Conservation (phyloP, 192 early-diverging fungal genomes). For the Coemansia sp. region DNA sequence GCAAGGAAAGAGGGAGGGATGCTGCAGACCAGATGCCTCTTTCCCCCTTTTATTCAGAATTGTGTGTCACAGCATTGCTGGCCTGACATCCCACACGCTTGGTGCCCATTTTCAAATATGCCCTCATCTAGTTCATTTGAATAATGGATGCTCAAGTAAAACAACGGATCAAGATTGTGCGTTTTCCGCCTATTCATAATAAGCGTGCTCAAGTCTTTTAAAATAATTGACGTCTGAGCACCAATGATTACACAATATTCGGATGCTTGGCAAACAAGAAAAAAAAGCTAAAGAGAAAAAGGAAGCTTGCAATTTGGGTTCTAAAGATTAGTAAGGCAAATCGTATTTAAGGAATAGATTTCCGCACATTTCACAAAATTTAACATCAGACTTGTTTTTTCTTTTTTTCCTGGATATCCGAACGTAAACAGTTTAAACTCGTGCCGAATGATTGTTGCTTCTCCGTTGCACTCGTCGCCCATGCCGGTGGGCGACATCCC, state of each 20-base stretch:
- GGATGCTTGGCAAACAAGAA: neutral
- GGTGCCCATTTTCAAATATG: too few species aligned
- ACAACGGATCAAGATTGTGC: neutral
- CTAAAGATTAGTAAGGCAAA: neutral
- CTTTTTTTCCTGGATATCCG: neutral
- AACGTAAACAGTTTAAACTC: neutral
- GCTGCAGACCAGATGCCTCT: too few species aligned
- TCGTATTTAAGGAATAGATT: neutral
- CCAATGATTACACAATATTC: neutral
- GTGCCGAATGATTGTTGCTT: slow-evolving; percentile 36
- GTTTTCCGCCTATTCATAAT: neutral
- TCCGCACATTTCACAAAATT: neutral
- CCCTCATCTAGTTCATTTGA: neutral
- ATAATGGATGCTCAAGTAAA: neutral
- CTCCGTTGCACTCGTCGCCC: slow-evolving; percentile 33
- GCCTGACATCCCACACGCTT: too few species aligned
- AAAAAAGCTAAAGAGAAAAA: neutral
- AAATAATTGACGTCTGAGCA: slow-evolving; percentile 1
- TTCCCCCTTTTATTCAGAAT: neutral
- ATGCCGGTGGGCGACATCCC: slow-evolving; percentile 48
- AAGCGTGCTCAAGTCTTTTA: neutral
- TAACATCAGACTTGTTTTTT: neutral
- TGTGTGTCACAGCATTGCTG: neutral
- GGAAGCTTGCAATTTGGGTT: neutral
- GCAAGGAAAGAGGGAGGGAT: too few species aligned